These are phyloP conservation scores for Plasmodium gonderi DNA, from an alignment of 169 alveolate genomes.

Conservation along the genomic window DNA sequence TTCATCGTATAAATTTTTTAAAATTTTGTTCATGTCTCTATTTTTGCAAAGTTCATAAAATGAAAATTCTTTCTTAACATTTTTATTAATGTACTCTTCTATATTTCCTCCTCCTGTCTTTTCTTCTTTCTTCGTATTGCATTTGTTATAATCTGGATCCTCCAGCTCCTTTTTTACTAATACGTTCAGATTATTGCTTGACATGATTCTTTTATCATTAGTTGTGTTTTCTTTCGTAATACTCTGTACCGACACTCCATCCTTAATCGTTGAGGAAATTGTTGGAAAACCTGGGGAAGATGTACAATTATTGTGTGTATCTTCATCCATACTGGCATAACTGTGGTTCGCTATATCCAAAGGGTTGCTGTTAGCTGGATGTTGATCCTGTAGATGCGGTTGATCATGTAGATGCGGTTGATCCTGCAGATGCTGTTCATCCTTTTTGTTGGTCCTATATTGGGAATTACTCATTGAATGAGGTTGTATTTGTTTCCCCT, in stretches of 20 bases:
- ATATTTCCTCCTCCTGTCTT: background rate
- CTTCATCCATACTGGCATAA: background rate
- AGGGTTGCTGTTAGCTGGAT: background rate
- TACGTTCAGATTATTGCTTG: background rate
- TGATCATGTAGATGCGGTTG: too few species aligned
- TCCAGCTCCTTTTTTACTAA: conserved; percentile 43
- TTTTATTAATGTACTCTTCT: background rate
- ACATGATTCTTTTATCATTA: background rate
- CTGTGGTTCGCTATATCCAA: background rate
- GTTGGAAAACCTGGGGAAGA: background rate
- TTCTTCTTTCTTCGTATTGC: background rate
- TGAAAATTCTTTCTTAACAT: conserved; percentile 22
- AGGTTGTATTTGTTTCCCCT: background rate
- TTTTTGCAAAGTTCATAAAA: conserved; percentile 15
- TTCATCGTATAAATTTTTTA: conserved; percentile 30
- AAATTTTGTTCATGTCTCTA: conserved; percentile 39
- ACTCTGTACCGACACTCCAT: background rate
- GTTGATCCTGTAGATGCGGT: too few species aligned
- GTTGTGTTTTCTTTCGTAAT: background rate
- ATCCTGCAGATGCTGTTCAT: too few species aligned
- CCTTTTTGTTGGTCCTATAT: background rate
- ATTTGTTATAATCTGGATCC: background rate
- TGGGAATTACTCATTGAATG: background rate
- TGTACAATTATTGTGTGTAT: background rate
- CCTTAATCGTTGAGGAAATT: too few species aligned